Evolutionary conservation across 345 rosid genomes (phyloP), one percentile per base, ranked within the genome.

Genomic region (Gossypium herbaceum): DNA sequence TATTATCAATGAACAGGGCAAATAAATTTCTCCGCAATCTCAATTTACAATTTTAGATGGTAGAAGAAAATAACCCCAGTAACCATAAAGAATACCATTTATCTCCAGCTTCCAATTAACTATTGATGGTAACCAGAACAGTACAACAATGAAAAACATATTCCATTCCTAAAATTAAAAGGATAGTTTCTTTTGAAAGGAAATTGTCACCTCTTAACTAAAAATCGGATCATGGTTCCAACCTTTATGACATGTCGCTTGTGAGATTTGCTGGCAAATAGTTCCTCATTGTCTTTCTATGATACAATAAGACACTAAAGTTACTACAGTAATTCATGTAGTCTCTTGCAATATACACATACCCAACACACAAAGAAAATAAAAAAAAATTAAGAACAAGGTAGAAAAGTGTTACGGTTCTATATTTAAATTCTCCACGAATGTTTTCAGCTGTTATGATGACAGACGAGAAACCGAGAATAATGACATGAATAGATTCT

Each of bases 391-490:
- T 29, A 29, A 50, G 1, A 45, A 47, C 29, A 19, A 7, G 10
- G 61, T 50, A 50, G 4, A 3, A 20, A 73, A 73, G 17, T 7
- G 47, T 9, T 60, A 73, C 76, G 60, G 4, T 48, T 61, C 65
- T 73, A 73, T 47, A 73, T 29, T 62, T 61, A 73, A 73, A 88
- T n/a, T 95, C 94, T 72, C 87, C 83, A 44, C 92, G 91, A 60
- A 91, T 86, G 74, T 91, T 88, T 68, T 86, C 79, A 25, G 89
- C 87, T 2, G 82, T 76, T 73, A 95, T 80, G 20, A 86, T 83
- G 7, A 94, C 94, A 77, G 97, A 91, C 2, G 97, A 86, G 76
- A 95, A 91, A 45, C 94, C 97, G 52, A 95, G 97, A 87, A 95
- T 85, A 72, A 91, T 80, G 16, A 74, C 77, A 79, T 91, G 94